Base-by-base conservation (phyloP, 2,329 filamentous ascomycete genomes). In the Penicillium sp. region DNA sequence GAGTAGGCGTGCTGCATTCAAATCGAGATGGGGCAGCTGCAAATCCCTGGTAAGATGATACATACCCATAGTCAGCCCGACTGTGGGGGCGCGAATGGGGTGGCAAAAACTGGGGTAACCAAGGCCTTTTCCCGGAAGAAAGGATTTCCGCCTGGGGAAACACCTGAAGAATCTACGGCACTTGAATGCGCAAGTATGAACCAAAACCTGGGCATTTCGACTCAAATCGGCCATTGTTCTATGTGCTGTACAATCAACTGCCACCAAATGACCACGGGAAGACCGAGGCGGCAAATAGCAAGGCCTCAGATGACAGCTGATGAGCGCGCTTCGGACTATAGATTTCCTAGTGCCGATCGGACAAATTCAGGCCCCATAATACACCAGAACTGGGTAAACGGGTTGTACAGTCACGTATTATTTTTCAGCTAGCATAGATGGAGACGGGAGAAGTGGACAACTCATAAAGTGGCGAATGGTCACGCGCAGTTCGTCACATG, bases 401-500 rank as follows among this genome's bases (percentile, higher is more conserved):
- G 40, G 40, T 21, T 6, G 21, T 42, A 24, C 40, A 11, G 5
- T 34, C 31, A 10, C 8, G 31, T 34, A 34, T 11, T 11, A 10
- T 34, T 34, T 34, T 34, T 10, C 32, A 34, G 32, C 10, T 10
- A 34, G 32, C 10, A 1, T 34, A 34, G 14, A 13, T 11, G 11
- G 5, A 10, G 7, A 42, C 8, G 13, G 38, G 14, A 41, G 32
- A 21, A 21, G 6, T 29, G n/a, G 31, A 39, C 51, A 50, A 42
- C 51, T 54, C 51, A 54, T 32, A 54, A 44, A 27, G 46, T 53
- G 51, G 51, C 51, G 14, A 54, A 40, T 18, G 34, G 40, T 54
- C 51, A 54, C 41, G 51, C 51, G 51, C 45, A 50, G 14, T 40
- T 3, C 3, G 51, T 54, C 46, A 54, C 51, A 54, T 54, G 51